These are phyloP conservation scores for Hypsizygus ulmarius DNA, from an alignment of 1,284 basidiomycete species.

Conservation along the genomic window DNA sequence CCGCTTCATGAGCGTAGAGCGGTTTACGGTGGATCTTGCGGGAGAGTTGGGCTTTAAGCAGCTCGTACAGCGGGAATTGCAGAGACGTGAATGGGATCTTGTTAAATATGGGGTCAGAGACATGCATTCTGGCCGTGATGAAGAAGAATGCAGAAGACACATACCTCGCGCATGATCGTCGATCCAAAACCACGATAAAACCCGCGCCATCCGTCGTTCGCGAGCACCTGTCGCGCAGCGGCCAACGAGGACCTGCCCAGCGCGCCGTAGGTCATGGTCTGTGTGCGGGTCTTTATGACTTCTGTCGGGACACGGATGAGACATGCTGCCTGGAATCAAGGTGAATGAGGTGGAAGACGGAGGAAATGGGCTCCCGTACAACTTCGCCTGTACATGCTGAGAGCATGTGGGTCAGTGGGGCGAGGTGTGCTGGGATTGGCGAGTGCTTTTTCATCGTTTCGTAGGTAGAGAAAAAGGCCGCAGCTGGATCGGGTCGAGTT, in stretches of 20 bases:
- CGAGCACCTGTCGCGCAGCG: constrained; percentile 36
- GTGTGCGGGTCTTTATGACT: constrained; percentile 72
- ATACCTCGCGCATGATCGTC: constrained; percentile 47
- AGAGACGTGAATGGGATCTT: constrained; percentile 98
- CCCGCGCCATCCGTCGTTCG: constrained; percentile 37
- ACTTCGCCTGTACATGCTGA: constrained; percentile 83
- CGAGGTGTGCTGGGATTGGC: constrained; percentile 56
- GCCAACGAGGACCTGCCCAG: constrained; percentile 39
- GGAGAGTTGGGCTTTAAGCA: constrained; percentile 71
- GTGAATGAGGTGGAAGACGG: neutral
- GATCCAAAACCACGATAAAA: constrained; percentile 49
- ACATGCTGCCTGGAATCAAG: constrained; percentile 72
- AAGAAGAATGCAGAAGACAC: constrained; percentile 2
- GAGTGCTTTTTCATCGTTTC: constrained; percentile 81
- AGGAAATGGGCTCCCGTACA: constrained; percentile 44
- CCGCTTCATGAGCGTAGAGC: constrained; percentile 82
- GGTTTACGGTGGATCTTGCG: constrained; percentile 48
- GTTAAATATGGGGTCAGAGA: neutral
- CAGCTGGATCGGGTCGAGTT: constrained; percentile 55
- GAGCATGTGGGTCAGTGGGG: constrained; percentile 77
- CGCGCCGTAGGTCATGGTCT: constrained; percentile 45
- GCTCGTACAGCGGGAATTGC: constrained; percentile 96
- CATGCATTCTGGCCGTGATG: neutral
- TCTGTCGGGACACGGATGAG: constrained; percentile 93
- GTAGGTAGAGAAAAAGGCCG: constrained; percentile 94